These are phyloP conservation scores for Saccharomycopsis sp. DNA, from an alignment of 805 yeast genomes.

Conservation along the genomic window DNA sequence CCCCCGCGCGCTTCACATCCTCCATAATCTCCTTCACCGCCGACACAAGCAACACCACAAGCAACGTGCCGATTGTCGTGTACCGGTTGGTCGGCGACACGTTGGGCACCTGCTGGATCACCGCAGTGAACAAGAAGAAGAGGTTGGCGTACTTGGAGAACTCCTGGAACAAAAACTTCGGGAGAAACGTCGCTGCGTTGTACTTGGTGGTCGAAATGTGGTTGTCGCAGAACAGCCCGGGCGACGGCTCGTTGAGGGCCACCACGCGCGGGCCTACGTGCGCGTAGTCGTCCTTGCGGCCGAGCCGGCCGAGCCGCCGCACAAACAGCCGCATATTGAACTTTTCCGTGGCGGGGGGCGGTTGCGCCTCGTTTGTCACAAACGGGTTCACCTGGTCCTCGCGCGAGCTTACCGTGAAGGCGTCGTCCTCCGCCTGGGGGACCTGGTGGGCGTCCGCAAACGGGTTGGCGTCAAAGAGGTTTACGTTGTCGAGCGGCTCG, in stretches of 20 bases:
- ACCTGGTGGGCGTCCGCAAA: slow-evolving; percentile 9
- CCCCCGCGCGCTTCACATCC: slow-evolving; percentile 79
- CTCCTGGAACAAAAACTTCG: slow-evolving; percentile 93
- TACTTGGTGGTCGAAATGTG: slow-evolving; percentile 94
- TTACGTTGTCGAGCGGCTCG: neutral
- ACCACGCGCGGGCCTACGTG: slow-evolving; percentile 37
- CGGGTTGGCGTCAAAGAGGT: slow-evolving; percentile 7
- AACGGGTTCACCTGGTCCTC: slow-evolving; percentile 19
- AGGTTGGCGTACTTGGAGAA: slow-evolving; percentile 95
- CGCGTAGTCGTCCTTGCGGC: slow-evolving; percentile 60
- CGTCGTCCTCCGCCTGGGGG: slow-evolving; percentile 5
- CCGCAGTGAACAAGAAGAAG: slow-evolving; percentile 86
- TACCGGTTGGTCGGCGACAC: slow-evolving; percentile 95
- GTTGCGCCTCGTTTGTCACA: slow-evolving; percentile 19
- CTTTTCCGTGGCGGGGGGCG: slow-evolving; percentile 30
- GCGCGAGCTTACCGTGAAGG: slow-evolving; percentile 11
- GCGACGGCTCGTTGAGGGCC: slow-evolving; percentile 14
- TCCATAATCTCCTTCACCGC: slow-evolving; percentile 89
- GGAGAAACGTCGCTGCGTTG: slow-evolving; percentile 85
- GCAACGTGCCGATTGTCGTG: slow-evolving; percentile 88
- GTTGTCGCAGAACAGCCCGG: slow-evolving; percentile 62
- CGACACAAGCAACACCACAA: slow-evolving; percentile 80
- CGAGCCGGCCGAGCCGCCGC: slow-evolving; percentile 66
- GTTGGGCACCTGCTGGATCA: slow-evolving; percentile 93
- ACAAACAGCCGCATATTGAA: slow-evolving; percentile 26